Percentiles rank a stretch among this genome's conserved stretches.
Conservation (phyloP, 1,284 basidiomycete genomes). For the Irpex sp. region DNA sequence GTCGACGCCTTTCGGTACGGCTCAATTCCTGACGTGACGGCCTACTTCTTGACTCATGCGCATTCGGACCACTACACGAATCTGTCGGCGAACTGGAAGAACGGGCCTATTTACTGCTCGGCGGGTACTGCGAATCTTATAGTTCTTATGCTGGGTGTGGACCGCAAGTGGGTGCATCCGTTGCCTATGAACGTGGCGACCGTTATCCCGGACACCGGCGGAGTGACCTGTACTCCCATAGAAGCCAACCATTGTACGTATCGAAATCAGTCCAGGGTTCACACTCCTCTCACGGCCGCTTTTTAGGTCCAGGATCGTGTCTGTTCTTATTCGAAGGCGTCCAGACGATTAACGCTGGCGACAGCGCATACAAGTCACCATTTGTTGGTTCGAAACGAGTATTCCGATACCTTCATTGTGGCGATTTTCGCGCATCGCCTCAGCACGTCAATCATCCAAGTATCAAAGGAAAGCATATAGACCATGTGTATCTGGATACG, state of each 20-base stretch:
- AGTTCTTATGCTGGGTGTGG: conserved; percentile 83
- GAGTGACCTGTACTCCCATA: conserved; percentile 89
- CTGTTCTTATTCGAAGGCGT: conserved; percentile 91
- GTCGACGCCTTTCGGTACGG: conserved; percentile 96
- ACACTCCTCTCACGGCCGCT: neutral
- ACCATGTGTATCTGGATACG: conserved; percentile 92
- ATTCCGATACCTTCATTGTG: conserved; percentile 94
- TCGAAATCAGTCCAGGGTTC: neutral
- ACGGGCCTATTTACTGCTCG: conserved; percentile 94
- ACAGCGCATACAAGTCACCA: conserved; percentile 66
- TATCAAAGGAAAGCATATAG: conserved; percentile 73
- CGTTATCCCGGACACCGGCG: conserved; percentile 76
- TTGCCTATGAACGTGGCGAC: conserved; percentile 78
- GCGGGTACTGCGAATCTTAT: conserved; percentile 88
- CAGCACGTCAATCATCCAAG: conserved; percentile 79
- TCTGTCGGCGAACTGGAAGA: conserved; percentile 80
- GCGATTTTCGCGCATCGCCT: conserved; percentile 89
- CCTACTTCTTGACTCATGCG: conserved; percentile 92
- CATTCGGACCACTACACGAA: conserved; percentile 96
- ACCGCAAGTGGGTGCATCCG: conserved; percentile 81
- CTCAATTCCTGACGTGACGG: conserved; percentile 79
- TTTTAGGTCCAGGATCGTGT: conserved; percentile 79
- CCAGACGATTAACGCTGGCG: conserved; percentile 85
- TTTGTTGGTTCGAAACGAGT: conserved; percentile 63
- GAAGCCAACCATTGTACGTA: conserved; percentile 89